Evolutionary conservation across 1,139 yeast genomes (phyloP), one percentile per base, ranked within the genome.

Genomic region (Pichia sp.): DNA sequence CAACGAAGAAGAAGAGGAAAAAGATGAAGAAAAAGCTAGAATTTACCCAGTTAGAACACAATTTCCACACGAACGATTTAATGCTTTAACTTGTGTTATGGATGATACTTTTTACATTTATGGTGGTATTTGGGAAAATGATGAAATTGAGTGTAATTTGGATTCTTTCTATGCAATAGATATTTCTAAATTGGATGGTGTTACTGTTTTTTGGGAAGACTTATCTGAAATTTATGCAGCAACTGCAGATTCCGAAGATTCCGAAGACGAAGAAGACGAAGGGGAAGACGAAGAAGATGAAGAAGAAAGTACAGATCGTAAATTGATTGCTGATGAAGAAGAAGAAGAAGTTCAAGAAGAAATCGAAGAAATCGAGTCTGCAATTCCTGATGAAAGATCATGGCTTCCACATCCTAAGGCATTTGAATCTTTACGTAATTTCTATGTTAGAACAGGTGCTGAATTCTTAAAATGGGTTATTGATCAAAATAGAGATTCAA

Each of bases 361-460:
- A 25, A 83, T 72, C 22, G 84, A 73, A 31, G 85, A 73, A 27
- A 80, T 72, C 32, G 85, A 76, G 45, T 78, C 77, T 30, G 89
- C 80, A 48, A 76, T 80, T 54, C 95, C 95, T 6, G 97, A 91
- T 62, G 83, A 83, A 34, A 76, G 95, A 61, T 96, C 96, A 21
- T 89, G 96, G 95, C 71, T 91, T 47, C 96, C 97, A 35, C 96
- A 88, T 60, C 98, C 98, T 34, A 88, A 89, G 58, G 82, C 96
- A n/a, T 91, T 91, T 56, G 97, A 91, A 63, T 66, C 76, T 1
- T 68, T 89, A 48, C 77, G 96, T 51, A 80, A 76, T 1, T 91
- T 89, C 63, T 91, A 91, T 60, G 69, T 82, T 28, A 82, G 96
- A 56, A 79, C 95, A 1, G 94, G 95, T 42, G 80, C 91, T 2